phyloP scores from a whole-genome alignment of 2,329 filamentous ascomycete species.

The Apiospora rasikravindrae region DNA sequence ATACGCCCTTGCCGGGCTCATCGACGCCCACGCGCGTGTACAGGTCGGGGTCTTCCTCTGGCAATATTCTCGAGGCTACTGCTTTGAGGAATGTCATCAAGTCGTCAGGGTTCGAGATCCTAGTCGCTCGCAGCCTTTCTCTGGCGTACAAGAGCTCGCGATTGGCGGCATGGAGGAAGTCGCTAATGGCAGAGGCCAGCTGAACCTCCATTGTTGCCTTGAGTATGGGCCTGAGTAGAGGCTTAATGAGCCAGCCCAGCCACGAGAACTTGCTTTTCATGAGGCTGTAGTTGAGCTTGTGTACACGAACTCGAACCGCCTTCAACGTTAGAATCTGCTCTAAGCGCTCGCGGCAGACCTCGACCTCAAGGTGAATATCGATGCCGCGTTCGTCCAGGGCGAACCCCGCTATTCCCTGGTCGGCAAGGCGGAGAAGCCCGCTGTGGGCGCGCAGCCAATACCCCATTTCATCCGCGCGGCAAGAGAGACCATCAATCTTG shows the following conservation, averaged over 20 bases:
- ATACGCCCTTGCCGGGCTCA: conserved; percentile 61
- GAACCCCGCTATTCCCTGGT: conserved; percentile 86
- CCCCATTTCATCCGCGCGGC: conserved; percentile 84
- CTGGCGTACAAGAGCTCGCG: conserved; percentile 85
- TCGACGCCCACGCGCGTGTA: conserved; percentile 75
- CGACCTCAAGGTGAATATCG: conserved; percentile 83
- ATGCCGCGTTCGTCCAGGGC: conserved; percentile 85
- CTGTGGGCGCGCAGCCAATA: conserved; percentile 86
- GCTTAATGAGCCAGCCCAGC: conserved; percentile 83
- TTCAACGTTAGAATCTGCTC: conserved; percentile 83
- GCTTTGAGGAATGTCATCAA: conserved; percentile 83
- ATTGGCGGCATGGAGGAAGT: conserved; percentile 75
- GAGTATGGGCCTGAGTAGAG: conserved; percentile 79
- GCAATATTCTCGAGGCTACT: conserved; percentile 75
- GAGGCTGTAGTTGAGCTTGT: conserved; percentile 83
- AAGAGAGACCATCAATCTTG: conserved; percentile 80
- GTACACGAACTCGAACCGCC: conserved; percentile 78
- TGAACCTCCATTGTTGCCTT: conserved; percentile 76
- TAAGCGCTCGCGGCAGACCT: conserved; percentile 76
- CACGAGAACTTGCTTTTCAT: conserved; percentile 77
- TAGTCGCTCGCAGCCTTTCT: conserved; percentile 83
- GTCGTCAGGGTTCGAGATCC: conserved; percentile 81
- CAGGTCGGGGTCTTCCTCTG: conserved; percentile 76
- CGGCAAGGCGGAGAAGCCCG: conserved; percentile 74
- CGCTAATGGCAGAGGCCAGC: conserved; percentile 72